Conservation (phyloP, 2,329 filamentous ascomycete species). For the Cladosporium sp. region DNA sequence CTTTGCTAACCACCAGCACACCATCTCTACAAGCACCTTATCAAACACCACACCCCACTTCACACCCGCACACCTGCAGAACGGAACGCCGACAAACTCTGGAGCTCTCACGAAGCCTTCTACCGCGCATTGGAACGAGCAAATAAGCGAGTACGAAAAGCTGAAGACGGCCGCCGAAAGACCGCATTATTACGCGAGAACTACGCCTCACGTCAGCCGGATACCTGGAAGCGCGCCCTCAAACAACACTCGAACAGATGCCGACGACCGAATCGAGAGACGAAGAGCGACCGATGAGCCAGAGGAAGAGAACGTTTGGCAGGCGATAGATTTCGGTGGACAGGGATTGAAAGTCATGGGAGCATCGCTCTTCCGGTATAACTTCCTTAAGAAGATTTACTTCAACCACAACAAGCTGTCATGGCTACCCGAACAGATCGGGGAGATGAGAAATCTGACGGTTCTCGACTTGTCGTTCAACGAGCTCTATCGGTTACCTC, state of each 20-base stretch:
- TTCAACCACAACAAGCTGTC: conserved; percentile 88
- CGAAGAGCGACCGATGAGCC: conserved; percentile 49
- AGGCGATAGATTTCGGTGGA: conserved; percentile 90
- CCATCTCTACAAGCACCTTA: conserved; percentile 55
- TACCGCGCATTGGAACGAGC: conserved; percentile 77
- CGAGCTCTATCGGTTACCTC: conserved; percentile 70
- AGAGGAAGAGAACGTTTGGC: conserved; percentile 65
- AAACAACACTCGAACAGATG: conserved; percentile 42
- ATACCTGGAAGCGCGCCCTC: conserved; percentile 19
- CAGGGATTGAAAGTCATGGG: conserved; percentile 84
- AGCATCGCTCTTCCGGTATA: conserved; percentile 73
- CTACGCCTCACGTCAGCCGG: conserved; percentile 35
- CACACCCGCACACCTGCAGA: conserved; percentile 52
- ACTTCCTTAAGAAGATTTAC: conserved; percentile 85
- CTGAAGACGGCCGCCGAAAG: conserved; percentile 25
- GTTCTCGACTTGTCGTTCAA: conserved; percentile 88
- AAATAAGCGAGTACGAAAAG: conserved; percentile 52
- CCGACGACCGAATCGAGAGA: conserved; percentile 54
- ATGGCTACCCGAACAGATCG: conserved; percentile 72
- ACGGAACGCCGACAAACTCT: conserved; percentile 53
- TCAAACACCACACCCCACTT: conserved; percentile 60
- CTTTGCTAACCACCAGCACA: conserved; percentile 56
- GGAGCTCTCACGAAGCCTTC: conserved; percentile 47
- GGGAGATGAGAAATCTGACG: conserved; percentile 71
- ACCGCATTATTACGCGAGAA: conserved; percentile 70